Conservation (phyloP, 768 basidiomycete genomes). For the Mycena olivaceomarginata region DNA sequence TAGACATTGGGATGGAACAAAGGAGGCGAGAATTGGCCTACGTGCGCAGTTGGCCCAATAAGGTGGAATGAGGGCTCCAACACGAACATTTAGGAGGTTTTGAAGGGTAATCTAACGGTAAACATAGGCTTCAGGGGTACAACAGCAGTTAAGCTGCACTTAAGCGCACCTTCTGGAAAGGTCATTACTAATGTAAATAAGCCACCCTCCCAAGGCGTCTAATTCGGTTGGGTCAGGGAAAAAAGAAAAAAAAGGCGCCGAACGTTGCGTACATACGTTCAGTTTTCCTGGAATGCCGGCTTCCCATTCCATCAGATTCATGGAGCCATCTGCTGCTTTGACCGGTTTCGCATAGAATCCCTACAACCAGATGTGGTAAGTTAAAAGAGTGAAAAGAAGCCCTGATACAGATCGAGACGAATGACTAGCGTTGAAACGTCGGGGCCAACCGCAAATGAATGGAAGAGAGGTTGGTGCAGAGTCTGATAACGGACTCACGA, state of each 20-base stretch:
- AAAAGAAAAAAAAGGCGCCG: no score
- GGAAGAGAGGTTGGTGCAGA: no score
- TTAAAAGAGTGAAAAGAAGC: no score
- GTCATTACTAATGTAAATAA: conserved; percentile 94
- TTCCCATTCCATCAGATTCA: conserved; percentile 99
- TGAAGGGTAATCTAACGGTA: conserved; percentile 87
- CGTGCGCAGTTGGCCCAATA: no score
- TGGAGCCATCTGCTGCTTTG: conserved; percentile 93
- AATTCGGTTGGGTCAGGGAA: no score
- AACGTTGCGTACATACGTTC: conserved; percentile 72
- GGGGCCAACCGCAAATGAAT: no score
- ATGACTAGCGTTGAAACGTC: no score
- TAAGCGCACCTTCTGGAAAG: conserved; percentile 91
- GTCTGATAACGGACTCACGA: conserved; percentile 84
- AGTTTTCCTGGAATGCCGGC: conserved; percentile 98
- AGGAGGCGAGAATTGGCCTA: conserved; percentile 97
- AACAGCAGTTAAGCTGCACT: neutral
- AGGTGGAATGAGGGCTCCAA: no score
- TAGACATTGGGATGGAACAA: conserved; percentile 99
- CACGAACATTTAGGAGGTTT: conserved; percentile 92
- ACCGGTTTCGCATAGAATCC: conserved; percentile 97
- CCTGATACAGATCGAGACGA: no score
- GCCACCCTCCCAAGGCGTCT: conserved; percentile 99
- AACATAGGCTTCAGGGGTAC: neutral
- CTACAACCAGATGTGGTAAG: conserved; percentile 64